Percentiles rank a stretch among this genome's conserved stretches.
These are phyloP conservation scores for Danielia oregonensis DNA, from an alignment of 805 yeast species.

Conservation along the genomic window DNA sequence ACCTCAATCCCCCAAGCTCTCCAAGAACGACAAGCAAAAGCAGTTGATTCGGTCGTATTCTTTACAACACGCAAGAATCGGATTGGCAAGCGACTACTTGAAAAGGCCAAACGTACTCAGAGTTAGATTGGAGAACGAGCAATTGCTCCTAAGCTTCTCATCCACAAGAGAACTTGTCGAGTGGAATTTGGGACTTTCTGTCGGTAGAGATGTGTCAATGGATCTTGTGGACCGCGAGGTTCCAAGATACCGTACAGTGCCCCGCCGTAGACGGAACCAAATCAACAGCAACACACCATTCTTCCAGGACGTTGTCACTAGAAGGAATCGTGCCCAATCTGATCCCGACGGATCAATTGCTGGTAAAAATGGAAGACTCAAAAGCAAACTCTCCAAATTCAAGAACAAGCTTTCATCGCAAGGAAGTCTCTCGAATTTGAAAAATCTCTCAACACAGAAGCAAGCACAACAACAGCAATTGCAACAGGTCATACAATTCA, in stretches of 20 bases:
- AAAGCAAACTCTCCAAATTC: constrained; percentile 6
- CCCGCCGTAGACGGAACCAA: constrained; percentile 61
- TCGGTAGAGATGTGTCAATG: constrained; percentile 76
- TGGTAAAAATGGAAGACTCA: constrained; percentile 6
- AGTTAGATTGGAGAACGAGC: constrained; percentile 79
- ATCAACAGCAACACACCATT: constrained; percentile 8
- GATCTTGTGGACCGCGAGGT: constrained; percentile 68
- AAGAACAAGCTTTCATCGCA: constrained; percentile 6
- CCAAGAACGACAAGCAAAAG: constrained; percentile 2
- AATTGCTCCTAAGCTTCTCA: constrained; percentile 64
- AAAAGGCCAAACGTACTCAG: constrained; percentile 68
- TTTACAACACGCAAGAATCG: constrained; percentile 78
- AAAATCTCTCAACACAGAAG: constrained; percentile 10
- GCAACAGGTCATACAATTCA: not conserved
- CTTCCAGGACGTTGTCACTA: constrained; percentile 5
- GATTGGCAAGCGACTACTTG: constrained; percentile 80
- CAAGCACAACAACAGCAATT: constrained; percentile 1
- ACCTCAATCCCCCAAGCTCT: not conserved
- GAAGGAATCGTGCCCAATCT: constrained; percentile 10
- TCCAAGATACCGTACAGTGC: constrained; percentile 79
- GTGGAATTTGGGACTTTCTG: constrained; percentile 71
- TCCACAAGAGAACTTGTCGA: constrained; percentile 63
- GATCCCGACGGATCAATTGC: constrained; percentile 7
- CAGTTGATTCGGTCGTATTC: constrained; percentile 61
- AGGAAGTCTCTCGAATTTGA: constrained; percentile 2